These are phyloP conservation scores for Eucalyptus tenuipes DNA, from an alignment of 345 rosid genomes.

Conservation along the genomic window DNA sequence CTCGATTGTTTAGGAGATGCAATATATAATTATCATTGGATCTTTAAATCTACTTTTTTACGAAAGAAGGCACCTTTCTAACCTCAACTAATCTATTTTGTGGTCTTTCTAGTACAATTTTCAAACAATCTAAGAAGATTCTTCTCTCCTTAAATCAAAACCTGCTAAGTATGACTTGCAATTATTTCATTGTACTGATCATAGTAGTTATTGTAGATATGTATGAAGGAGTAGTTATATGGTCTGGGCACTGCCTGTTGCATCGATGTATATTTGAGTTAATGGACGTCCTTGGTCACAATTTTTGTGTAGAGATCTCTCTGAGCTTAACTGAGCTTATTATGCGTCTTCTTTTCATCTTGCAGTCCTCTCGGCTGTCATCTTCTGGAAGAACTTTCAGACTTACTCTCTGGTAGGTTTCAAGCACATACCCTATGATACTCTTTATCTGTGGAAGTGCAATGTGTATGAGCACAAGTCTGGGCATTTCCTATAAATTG, in stretches of 20 bases:
- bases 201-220: background rate
- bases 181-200: background rate
- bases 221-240: background rate
- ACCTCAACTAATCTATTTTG: background rate
- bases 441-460: background rate
- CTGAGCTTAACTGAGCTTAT: background rate
- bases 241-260: background rate
- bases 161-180: background rate
- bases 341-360: background rate
- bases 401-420: conserved; percentile 47
- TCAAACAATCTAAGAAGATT: background rate
- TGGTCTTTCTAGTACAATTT: background rate
- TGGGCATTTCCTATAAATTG: background rate
- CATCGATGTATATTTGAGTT: background rate
- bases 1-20: background rate
- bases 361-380: conserved; percentile 70
- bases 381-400: conserved; percentile 63
- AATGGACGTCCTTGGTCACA: background rate
- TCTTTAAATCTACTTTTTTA: background rate
- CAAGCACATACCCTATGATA: background rate
- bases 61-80: background rate
- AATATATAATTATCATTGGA: background rate
- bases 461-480: background rate
- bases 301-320: background rate
- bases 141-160: background rate